Evolutionary conservation across 306 rosid species (phyloP).

Genomic region (Fragaria nilgerrensis): DNA sequence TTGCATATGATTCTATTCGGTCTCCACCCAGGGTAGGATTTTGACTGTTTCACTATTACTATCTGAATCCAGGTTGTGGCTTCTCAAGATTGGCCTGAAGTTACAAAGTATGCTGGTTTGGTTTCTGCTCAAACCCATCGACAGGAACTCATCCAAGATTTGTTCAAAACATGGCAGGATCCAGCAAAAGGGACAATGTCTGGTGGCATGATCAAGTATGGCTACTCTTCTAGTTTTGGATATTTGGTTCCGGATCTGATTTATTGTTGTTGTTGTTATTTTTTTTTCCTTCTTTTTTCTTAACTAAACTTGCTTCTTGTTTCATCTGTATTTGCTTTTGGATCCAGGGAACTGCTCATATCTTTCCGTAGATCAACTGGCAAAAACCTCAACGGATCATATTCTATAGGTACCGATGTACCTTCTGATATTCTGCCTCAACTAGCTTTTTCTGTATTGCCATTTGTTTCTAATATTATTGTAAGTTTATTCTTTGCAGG

Average conservation of each 20-base stretch:
- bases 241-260: neutral
- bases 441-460: neutral
- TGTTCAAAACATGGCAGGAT: slow-evolving; percentile 75
- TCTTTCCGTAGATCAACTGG: slow-evolving; percentile 95
- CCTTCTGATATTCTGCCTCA: neutral
- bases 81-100: slow-evolving; percentile 90
- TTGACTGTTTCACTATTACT: slow-evolving; percentile 11
- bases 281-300: no score
- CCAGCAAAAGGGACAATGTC: slow-evolving; percentile 62
- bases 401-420: slow-evolving; percentile 60
- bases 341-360: slow-evolving; percentile 85
- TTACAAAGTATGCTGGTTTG: slow-evolving; percentile 74
- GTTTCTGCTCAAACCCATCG: slow-evolving; percentile 80
- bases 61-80: slow-evolving; percentile 62
- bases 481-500: slow-evolving; percentile 37
- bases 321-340: neutral
- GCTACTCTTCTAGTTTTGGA: neutral
- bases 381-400: slow-evolving; percentile 92
- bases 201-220: slow-evolving; percentile 83
- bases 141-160: slow-evolving; percentile 75
- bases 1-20: neutral
- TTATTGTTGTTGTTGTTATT: neutral
- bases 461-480: slow-evolving; percentile 1
- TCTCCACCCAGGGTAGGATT: neutral
- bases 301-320: neutral